Evolutionary conservation across 1,139 yeast species (phyloP), one percentile per base, ranked within the genome.

Genomic region (Kodamaea sp.): DNA sequence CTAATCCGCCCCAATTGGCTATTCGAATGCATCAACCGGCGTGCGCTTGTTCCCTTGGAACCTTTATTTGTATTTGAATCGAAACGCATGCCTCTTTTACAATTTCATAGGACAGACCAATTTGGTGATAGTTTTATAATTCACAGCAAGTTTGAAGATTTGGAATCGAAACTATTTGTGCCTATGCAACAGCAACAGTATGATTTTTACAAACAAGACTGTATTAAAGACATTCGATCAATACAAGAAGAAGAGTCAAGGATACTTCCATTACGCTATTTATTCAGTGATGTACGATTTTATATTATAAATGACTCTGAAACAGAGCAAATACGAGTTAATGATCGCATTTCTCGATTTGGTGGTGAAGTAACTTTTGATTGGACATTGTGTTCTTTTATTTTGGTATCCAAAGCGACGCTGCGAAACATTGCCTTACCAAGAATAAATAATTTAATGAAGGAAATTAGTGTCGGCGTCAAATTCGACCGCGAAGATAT

Each of bases 1-100:
- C 67, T 90, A 1, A 54, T 88, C 6, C 70, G 62, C 39, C 90
- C 95, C 1, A 59, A 60, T 12, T 92, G 96, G 95, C 57, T 88
- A 6, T 64, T 78, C 34, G 89, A 85, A 47, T 79, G 95, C 50
- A 62, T 86, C 3, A 52, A 60, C 9, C 58, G 67, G 15, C 52
- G 60, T 0, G 45, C 53, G 2, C 39, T 81, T 2, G 58, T 87
- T 1, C 74, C 73, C 1, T 49, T 84, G 8, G 95, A 87, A 49
- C 84, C 87, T 0, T 53, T 59, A 7, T 79, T 85, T 52, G 62
- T 83, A 29, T 70, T 75, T 34, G 48, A 46, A 27, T 51, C 62
- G 31, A 40, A 34, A 6, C 45, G 43, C 33, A 40, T 54, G 10
- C 45, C 37, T 6, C 9, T 41, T 15, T 34, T 41, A n/a, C 31